These are phyloP conservation scores for Lasiodiplodia sp. DNA, from an alignment of 2,329 filamentous ascomycete species.

Conservation along the genomic window DNA sequence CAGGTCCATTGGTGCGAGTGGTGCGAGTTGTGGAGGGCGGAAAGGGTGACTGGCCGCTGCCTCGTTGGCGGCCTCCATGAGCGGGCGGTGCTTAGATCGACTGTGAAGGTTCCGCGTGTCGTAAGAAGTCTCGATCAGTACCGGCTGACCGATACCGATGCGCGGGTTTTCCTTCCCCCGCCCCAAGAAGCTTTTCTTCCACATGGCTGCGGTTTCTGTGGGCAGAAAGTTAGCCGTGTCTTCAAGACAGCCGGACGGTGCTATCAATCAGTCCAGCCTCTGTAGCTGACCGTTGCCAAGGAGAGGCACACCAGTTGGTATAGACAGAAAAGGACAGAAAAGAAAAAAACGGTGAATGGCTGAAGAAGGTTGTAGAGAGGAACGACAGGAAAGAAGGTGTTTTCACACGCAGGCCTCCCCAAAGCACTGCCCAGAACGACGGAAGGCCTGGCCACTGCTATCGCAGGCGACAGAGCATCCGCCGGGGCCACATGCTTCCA, in stretches of 20 bases:
- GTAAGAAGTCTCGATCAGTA: conserved; percentile 54
- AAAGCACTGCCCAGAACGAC: background rate
- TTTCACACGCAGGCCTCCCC: conserved; percentile 15
- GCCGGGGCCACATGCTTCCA: conserved; percentile 1
- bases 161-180: conserved; percentile 51
- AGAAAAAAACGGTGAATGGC: background rate
- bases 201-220: conserved; percentile 50
- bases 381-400: background rate
- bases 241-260: background rate
- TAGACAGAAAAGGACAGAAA: background rate
- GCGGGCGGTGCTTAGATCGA: background rate
- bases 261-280: background rate
- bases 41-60: conserved; percentile 31
- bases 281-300: background rate
- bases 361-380: conserved; percentile 9
- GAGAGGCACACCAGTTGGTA: background rate
- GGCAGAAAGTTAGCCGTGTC: conserved; percentile 16
- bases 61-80: conserved; percentile 37
- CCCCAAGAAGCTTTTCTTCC: conserved; percentile 59
- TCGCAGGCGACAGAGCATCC: background rate
- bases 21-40: conserved; percentile 12
- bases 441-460: background rate
- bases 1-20: background rate
- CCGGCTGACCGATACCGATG: conserved; percentile 56
- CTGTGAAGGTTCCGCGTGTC: conserved; percentile 52